Evolutionary conservation across 805 yeast species (phyloP).

Genomic region (Brettanomyces sp.): DNA sequence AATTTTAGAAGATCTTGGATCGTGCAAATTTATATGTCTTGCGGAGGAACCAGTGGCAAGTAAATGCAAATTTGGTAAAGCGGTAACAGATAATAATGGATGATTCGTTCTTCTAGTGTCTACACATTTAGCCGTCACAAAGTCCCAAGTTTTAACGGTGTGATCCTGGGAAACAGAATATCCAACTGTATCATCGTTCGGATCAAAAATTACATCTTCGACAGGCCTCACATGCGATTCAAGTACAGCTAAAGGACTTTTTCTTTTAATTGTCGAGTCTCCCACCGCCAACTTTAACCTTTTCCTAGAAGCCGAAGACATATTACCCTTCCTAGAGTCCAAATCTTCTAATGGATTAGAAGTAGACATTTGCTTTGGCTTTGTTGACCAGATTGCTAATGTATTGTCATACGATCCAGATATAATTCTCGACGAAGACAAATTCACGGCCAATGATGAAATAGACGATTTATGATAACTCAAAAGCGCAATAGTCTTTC

Average conservation of each 20-base stretch:
- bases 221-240: constrained; percentile 85
- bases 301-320: constrained; percentile 76
- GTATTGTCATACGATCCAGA: constrained; percentile 79
- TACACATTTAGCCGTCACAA: constrained; percentile 74
- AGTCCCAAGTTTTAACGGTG: constrained; percentile 92
- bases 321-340: constrained; percentile 27
- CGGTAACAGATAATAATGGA: constrained; percentile 68
- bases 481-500: constrained; percentile 73
- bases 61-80: constrained; percentile 57
- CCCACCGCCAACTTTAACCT: constrained; percentile 75
- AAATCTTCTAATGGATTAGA: constrained; percentile 34
- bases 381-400: constrained; percentile 84
- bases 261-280: constrained; percentile 66
- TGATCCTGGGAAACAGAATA: constrained; percentile 96
- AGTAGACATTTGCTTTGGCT: constrained; percentile 69
- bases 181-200: constrained; percentile 66
- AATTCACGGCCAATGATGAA: constrained; percentile 59
- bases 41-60: constrained; percentile 95
- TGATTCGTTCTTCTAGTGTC: constrained; percentile 84
- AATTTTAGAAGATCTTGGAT: constrained; percentile 70
- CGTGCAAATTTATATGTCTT: constrained; percentile 91
- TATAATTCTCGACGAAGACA: constrained; percentile 48
- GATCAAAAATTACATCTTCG: constrained; percentile 71
- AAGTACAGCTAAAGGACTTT: constrained; percentile 71
- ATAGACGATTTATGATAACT: constrained; percentile 89